These are phyloP conservation scores for Udeniomyces megalosporus DNA, from an alignment of 768 basidiomycete species.

Conservation along the genomic window DNA sequence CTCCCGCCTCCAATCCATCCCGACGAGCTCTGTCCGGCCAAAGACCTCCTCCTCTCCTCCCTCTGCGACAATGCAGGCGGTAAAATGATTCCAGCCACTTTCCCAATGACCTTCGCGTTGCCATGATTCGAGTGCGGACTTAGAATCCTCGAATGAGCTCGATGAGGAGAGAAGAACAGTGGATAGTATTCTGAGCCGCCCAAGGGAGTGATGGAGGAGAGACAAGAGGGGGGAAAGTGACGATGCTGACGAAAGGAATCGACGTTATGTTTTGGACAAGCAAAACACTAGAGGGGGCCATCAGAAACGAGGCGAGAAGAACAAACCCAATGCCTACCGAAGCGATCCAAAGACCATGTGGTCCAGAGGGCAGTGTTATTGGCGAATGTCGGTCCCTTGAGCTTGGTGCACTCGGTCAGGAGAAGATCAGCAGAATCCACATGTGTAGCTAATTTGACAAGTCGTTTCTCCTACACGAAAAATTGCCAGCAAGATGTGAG, in stretches of 20 bases:
- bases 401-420: conserved; percentile 1
- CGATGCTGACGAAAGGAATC: neutral
- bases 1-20: neutral
- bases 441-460: neutral
- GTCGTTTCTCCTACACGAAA: conserved; percentile 15
- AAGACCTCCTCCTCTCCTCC: neutral
- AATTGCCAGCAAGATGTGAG: too few relatives aligned
- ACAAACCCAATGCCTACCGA: conserved; percentile 4
- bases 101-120: conserved; percentile 8
- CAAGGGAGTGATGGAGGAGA: conserved; percentile 1
- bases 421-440: neutral
- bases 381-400: conserved; percentile 1
- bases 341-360: conserved; percentile 9
- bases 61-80: neutral
- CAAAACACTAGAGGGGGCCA: neutral
- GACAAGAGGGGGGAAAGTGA: conserved; percentile 1
- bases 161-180: neutral
- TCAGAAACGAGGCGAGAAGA: neutral
- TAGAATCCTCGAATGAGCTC: neutral
- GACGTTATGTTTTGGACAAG: neutral
- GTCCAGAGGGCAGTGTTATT: conserved; percentile 4
- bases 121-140: conserved; percentile 1
- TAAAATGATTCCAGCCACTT: neutral
- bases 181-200: neutral
- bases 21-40: neutral